Base-by-base conservation (phyloP, 352 stramenopile genomes). In the Pythium rhizo-oryzae region DNA sequence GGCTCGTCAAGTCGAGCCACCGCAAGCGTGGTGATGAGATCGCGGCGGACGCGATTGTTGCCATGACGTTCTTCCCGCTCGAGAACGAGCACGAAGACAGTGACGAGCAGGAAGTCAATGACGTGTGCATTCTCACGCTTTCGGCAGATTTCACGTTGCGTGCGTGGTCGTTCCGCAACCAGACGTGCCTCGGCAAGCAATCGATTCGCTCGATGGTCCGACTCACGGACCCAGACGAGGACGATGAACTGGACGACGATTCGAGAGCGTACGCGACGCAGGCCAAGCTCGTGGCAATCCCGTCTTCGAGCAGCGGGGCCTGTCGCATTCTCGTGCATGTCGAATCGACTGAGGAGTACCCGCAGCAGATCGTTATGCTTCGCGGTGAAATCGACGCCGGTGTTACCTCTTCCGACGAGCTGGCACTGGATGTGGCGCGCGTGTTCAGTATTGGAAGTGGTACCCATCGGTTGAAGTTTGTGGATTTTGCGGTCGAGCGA, bases 401-500 rank as follows among this genome's bases (percentile, higher is more conserved):
- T 13, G 54, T 71, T 23, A 28, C 70, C 16, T 65, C 76, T 0
- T 67, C 81, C 1, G 60, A 52, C 5, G 76, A 91, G 2, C 71
- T 93, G 4, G 65, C 69, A 1, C 59, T 93, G 18, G 75, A 83
- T 4, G 69, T 74, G 25, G 82, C 78, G 15, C 80, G 84, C 18
- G 72, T 91, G 8, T 93, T 93, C 58, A 82, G 74, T 1, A 67
- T 90, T 1, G 44, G 41, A 15, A 50, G 39, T 44, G 43, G 46
- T 1, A 77, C 81, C 33, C 76, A 84, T 28, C 72, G 82, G 1
- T 66, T 89, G 3, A 87, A 85, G 55, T 82, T 93, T 62, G 79
- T 93, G 23, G 83, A 92, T 57, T 92, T 93, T 68, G 77, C 78
- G 0, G 76, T 92, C 12, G 81, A 93, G 46, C 81, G 89, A 46